These are phyloP conservation scores for Cryptococcus hybrid DNA, from an alignment of 1,284 basidiomycete genomes.

Conservation along the genomic window DNA sequence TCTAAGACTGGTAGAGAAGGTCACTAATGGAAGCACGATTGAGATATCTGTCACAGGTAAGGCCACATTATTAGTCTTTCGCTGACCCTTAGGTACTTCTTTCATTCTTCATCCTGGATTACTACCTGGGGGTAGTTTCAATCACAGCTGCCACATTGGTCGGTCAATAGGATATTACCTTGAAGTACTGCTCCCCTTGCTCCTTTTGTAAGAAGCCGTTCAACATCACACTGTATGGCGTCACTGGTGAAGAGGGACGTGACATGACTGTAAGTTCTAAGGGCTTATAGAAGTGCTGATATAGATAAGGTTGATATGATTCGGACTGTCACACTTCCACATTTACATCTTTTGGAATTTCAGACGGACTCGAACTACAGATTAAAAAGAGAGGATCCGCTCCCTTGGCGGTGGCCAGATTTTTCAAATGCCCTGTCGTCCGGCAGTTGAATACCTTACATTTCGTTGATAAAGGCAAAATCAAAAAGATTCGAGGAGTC, in stretches of 20 bases:
- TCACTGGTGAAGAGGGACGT: conserved; percentile 79
- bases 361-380: conserved; percentile 82
- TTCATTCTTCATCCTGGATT: conserved; percentile 89
- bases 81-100: conserved; percentile 68
- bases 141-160: conserved; percentile 83
- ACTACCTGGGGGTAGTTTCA: conserved; percentile 76
- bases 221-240: conserved; percentile 75
- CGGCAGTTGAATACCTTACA: conserved; percentile 88
- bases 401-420: conserved; percentile 48
- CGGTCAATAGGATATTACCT: conserved; percentile 66
- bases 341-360: conserved; percentile 81
- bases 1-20: conserved; percentile 81
- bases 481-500: conserved; percentile 86
- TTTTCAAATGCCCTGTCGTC: conserved; percentile 85
- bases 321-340: conserved; percentile 88
- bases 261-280: conserved; percentile 72
- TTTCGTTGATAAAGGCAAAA: conserved; percentile 84
- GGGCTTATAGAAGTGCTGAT: conserved; percentile 5
- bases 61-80: conserved; percentile 20
- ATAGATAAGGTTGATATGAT: conserved; percentile 72
- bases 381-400: conserved; percentile 92
- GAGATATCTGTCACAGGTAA: conserved; percentile 94
- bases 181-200: conserved; percentile 56
- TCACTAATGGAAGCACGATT: conserved; percentile 91
- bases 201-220: conserved; percentile 73